Evolutionary conservation across 495 filamentous ascomycete genomes (phyloP).

Genomic region (Annulohypoxylon maeteangense): DNA sequence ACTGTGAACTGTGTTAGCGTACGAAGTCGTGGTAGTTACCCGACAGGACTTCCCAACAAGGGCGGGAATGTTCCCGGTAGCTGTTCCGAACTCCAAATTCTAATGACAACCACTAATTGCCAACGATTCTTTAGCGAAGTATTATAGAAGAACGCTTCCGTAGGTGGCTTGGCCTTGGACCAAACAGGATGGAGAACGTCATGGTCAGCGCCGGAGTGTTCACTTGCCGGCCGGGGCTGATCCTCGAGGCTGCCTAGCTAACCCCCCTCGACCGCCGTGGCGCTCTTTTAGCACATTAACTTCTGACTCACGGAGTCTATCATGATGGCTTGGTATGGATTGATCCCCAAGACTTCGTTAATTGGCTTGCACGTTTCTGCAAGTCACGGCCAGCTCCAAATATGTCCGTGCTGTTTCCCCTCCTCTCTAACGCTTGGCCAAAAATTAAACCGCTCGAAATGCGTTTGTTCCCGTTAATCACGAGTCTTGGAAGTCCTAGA

Average conservation of each 20-base stretch:
- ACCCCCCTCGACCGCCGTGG: not conserved
- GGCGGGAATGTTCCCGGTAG: not conserved
- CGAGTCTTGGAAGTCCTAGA: slow-evolving; percentile 6
- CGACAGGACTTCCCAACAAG: not conserved
- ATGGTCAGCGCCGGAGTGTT: not conserved
- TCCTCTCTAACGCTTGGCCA: not conserved
- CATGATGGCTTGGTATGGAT: not conserved
- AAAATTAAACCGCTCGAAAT: not conserved
- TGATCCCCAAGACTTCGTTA: not conserved
- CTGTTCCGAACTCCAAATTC: not conserved
- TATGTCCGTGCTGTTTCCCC: not conserved
- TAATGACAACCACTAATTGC: not conserved
- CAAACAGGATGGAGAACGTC: slow-evolving; percentile 1
- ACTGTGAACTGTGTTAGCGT: not conserved
- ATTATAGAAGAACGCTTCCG: not conserved
- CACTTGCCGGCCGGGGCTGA: slow-evolving; percentile 5
- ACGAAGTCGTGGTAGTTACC: not conserved
- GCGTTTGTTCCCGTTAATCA: slow-evolving; percentile 2
- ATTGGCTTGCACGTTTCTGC: not conserved
- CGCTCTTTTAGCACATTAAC: not conserved
- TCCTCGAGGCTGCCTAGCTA: not conserved
- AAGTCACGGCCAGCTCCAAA: slow-evolving; percentile 1
- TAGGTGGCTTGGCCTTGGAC: slow-evolving; percentile 22
- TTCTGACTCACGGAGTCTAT: not conserved
- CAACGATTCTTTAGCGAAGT: not conserved